Evolutionary conservation across 306 rosid species (phyloP), one percentile per base, ranked within the genome.

Genomic region (Senna siamea): DNA sequence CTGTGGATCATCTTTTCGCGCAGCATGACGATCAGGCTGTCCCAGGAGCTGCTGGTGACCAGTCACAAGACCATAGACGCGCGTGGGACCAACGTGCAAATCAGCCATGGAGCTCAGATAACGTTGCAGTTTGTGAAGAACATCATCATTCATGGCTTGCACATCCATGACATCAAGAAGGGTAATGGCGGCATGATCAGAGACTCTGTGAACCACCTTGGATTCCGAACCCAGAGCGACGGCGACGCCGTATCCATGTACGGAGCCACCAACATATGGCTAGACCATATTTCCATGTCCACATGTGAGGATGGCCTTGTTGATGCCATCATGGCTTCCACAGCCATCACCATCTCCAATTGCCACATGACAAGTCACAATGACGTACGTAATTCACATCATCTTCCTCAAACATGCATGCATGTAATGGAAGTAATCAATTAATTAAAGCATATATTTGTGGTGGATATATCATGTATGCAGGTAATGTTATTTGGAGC

Each of bases 401-500:
- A 26, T 2, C 43, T 9, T 48, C 51, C 2, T 41, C 30, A 26
- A 26, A 26, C 30, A 26, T 26, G 30, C 30, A 26, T 1, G 30
- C 30, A 26, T 26, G 30, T 26, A 26, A 26, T 26, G 30, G 30
- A 26, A n/a, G n/a, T n/a, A n/a, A n/a, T n/a, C n/a, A n/a, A n/a
- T n/a, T n/a, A n/a, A n/a, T n/a, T n/a, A n/a, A n/a, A n/a, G n/a
- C n/a, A n/a, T n/a, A n/a, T n/a, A n/a, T n/a, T n/a, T n/a, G n/a
- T n/a, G n/a, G n/a, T 26, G 30, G 1, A 26, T 26, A 26, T 26
- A 26, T 26, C 30, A 37, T 37, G 40, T 5, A 11, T 67, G 79
- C 76, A 85, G 93, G 93, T 86, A 43, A 79, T 88, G 70, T 52
- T 79, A 54, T 80, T 88, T 28, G 92, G 92, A 35, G 86, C 81